Evolutionary conservation across 1,139 yeast genomes (phyloP).

Genomic region (Pichia inconspicua): DNA sequence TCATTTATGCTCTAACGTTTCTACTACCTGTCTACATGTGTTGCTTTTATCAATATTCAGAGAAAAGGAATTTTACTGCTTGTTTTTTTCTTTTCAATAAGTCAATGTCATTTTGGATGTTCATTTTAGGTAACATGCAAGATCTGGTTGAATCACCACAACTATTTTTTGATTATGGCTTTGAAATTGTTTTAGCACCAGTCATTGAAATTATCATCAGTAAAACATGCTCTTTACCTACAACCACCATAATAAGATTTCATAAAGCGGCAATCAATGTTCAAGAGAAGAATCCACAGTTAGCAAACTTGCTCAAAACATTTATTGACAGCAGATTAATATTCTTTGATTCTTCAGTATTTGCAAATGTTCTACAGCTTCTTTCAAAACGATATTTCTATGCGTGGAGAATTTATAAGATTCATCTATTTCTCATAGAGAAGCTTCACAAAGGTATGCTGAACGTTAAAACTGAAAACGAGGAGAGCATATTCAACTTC

Average conservation of each 20-base stretch:
- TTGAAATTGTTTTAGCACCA: conserved; percentile 25
- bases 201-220: conserved; percentile 19
- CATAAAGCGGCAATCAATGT: conserved; percentile 17
- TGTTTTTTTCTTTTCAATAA: conserved; percentile 16
- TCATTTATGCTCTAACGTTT: conserved; percentile 17
- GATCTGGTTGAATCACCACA: conserved; percentile 18
- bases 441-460: conserved; percentile 24
- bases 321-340: not conserved
- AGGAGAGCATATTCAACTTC: conserved; percentile 9
- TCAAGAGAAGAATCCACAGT: conserved; percentile 2
- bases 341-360: not conserved
- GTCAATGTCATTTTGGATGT: conserved; percentile 15
- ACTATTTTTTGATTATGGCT: conserved; percentile 23
- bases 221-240: conserved; percentile 1
- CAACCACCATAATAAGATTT: not conserved
- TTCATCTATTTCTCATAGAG: conserved; percentile 37
- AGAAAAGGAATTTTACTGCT: conserved; percentile 15
- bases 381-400: conserved; percentile 40
- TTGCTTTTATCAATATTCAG: conserved; percentile 20
- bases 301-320: not conserved
- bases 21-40: conserved; percentile 24
- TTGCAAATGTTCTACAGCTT: conserved; percentile 7
- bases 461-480: conserved; percentile 1
- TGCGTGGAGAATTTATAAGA: conserved; percentile 47
- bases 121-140: conserved; percentile 16